Evolutionary conservation across 176 grass and related monocot genomes (phyloP), one percentile per base, ranked within the genome.

Genomic region (Juncus effusus): DNA sequence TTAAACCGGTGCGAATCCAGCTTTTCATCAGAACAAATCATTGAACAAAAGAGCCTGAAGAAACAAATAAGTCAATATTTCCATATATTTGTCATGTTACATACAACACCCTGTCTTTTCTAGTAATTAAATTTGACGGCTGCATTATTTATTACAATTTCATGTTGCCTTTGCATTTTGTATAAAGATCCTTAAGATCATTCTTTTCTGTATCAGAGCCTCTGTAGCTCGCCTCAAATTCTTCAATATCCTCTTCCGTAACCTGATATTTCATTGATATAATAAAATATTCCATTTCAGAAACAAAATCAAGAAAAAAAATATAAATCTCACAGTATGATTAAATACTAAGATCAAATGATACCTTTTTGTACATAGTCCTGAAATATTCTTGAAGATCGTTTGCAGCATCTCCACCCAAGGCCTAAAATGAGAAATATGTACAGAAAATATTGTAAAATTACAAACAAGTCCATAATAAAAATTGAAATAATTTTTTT

Each of bases 131-230:
- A 28, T 28, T 28, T 28, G 19, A 28, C 19, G 19, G 19, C 19
- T 28, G 19, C 19, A 28, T 28, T 28, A 28, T 28, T 28, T 28
- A 28, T 28, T 70, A 99, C 95, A 88, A 93, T 54, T 99, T 90
- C 83, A 99, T 99, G 53, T 87, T 87, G 41, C 95, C 89, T 60
- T 99, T 84, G 53, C 76, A 87, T 78, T 80, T 82, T 65, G 28
- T 76, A 70, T 90, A 99, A 7, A 99, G 89, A 11, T 99, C 85
- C 60, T 99, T 87, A 56, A 99, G 55, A 61, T 99, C 94, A 40
- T 85, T 99, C 60, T 90, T 90, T 78, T 93, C 94, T 70, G 85
- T 84, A 77, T 93, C 83, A 75, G 94, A 99, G 15, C 94, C 94
- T 85, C 89, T 90, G 69, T 99, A 99, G 42, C 75, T 93, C 66